A percentile compares a stretch with the other conserved stretches of the same genome.
These are phyloP conservation scores for Amaranthus tricolor DNA, from an alignment of 179 eudicot genomes.

Conservation along the genomic window DNA sequence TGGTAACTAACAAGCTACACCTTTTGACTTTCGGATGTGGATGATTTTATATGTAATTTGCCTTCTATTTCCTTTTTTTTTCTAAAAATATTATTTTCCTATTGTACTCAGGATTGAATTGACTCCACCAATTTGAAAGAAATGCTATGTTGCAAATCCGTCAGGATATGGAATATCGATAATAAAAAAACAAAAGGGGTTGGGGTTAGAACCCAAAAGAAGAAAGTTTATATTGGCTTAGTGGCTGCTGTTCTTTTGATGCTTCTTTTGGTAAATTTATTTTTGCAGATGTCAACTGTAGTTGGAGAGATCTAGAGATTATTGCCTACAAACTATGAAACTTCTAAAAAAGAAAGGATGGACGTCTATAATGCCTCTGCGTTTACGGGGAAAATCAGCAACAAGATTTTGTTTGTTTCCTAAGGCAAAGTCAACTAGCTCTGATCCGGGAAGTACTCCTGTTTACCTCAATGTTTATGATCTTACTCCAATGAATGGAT, in stretches of 20 bases:
- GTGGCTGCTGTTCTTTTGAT: neutral
- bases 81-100: neutral
- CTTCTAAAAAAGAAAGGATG: slow-evolving; percentile 67
- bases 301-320: slow-evolving; percentile 25
- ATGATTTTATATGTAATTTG: neutral
- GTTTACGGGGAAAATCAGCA: slow-evolving; percentile 60
- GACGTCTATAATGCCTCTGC: slow-evolving; percentile 58
- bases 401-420: slow-evolving; percentile 70
- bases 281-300: slow-evolving; percentile 33
- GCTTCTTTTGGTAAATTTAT: neutral
- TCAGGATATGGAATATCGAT: no score
- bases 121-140: neutral
- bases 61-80: no score
- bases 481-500: slow-evolving; percentile 74
- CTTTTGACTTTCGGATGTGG: neutral
- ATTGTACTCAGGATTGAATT: neutral
- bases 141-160: neutral
- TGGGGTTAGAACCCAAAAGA: neutral
- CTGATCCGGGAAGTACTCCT: slow-evolving; percentile 59
- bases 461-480: slow-evolving; percentile 91
- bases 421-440: slow-evolving; percentile 56
- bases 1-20: neutral
- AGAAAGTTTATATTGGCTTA: neutral
- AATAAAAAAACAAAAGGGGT: neutral
- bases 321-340: slow-evolving; percentile 45